These are phyloP conservation scores for Pouteria campechiana DNA, from an alignment of 179 eudicot species.

Conservation along the genomic window DNA sequence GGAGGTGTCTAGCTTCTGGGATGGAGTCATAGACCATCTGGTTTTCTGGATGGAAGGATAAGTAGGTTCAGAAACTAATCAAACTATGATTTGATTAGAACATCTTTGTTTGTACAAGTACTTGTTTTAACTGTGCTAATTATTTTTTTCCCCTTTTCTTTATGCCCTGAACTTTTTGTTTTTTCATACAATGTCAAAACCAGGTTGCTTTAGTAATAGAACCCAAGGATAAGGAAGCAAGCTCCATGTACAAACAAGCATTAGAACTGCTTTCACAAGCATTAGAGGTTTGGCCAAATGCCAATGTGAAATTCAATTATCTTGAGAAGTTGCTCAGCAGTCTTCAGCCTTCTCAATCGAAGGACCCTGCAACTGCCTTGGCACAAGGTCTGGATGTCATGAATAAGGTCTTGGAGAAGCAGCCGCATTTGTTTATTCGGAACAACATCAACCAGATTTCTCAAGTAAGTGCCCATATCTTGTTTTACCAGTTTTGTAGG, in stretches of 20 bases:
- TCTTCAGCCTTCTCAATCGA: slow-evolving; percentile 86
- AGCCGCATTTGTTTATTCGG: slow-evolving; percentile 89
- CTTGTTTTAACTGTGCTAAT: too few species aligned
- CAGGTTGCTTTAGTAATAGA: slow-evolving; percentile 99
- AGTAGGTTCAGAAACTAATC: too few species aligned
- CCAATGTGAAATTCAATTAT: slow-evolving; percentile 96
- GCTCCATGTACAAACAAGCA: slow-evolving; percentile 92
- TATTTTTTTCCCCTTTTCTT: neutral
- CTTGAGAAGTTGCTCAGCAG: slow-evolving; percentile 94
- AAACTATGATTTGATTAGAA: too few species aligned
- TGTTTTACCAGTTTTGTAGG: neutral
- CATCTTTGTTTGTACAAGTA: too few species aligned
- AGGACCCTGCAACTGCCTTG: slow-evolving; percentile 97
- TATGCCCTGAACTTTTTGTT: neutral
- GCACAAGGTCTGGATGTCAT: slow-evolving; percentile 97
- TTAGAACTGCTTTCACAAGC: slow-evolving; percentile 91
- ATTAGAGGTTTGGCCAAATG: slow-evolving; percentile 99
- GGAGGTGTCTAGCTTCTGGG: too few species aligned
- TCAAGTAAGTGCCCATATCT: slow-evolving; percentile 43
- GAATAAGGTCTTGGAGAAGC: slow-evolving; percentile 98
- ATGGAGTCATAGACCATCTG: too few species aligned
- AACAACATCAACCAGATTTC: slow-evolving; percentile 90
- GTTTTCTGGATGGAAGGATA: too few species aligned
- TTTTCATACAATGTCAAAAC: slow-evolving; percentile 3
- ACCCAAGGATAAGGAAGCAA: slow-evolving; percentile 98